Evolutionary conservation across 1,284 basidiomycete species (phyloP), one percentile per base, ranked within the genome.

Genomic region (Entoloma clypeatum): DNA sequence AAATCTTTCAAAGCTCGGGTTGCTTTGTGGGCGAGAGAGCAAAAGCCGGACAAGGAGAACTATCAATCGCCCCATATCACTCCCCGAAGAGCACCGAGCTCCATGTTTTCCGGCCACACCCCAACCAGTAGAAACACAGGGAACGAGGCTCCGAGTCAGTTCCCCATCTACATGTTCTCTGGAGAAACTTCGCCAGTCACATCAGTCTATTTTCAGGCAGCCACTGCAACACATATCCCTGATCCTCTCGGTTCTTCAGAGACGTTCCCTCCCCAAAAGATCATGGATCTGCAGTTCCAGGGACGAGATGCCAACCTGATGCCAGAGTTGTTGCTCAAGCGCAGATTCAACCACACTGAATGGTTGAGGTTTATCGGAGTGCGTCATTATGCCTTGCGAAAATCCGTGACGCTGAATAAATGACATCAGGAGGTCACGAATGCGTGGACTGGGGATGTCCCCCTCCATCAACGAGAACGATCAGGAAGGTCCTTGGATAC

Each of bases 361-460:
- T 52, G 51, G 51, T 36, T 40, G 3, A 29, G 28, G 16, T 52
- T 52, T 25, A 44, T 46, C 19, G 24, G 25, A 22, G 51, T 50
- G 35, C 7, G 50, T 36, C n/a, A 14, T 5, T 29, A 1, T 24
- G 10, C 16, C 2, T 8, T 13, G 22, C 7, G 9, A n/a, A 14
- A 16, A 29, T 40, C 5, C 18, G 21, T 24, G 3, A 18, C 9
- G 4, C 29, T 10, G 13, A 11, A 23, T 18, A 27, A 30, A 39
- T 4, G 9, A 31, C 2, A 6, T 36, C 18, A 48, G 49, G 46
- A 50, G 26, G 43, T 30, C 2, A 30, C 30, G 3, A n/a, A 14
- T 31, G 40, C 36, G 36, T 50, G 46, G 46, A 36, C 40, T 16
- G 36, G 35, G 3, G 26, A 18, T 5, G 22, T 38, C 9, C 22